phyloP scores from a whole-genome alignment of 202 grass and related monocot genomes.

The Zizania palustris region DNA sequence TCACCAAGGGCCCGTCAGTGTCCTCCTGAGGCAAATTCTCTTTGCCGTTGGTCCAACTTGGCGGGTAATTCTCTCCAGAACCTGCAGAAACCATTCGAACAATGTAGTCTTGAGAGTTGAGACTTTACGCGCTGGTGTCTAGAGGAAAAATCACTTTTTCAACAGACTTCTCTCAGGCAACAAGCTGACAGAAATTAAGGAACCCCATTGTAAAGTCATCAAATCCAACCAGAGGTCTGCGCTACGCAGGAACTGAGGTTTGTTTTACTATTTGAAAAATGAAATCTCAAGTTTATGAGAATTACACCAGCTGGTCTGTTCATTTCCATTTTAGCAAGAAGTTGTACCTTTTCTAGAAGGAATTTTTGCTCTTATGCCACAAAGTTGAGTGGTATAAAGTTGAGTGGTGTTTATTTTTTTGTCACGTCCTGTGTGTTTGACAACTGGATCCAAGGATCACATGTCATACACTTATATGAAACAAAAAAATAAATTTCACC shows the following conservation, averaged over 20 bases:
- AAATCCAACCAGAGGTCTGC: background rate
- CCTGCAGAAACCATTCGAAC: slow-evolving; percentile 43
- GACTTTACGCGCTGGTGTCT: background rate
- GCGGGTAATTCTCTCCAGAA: slow-evolving; percentile 43
- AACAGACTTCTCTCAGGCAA: background rate
- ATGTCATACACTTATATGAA: too few species aligned
- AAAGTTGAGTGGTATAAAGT: too few species aligned
- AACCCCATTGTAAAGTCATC: background rate
- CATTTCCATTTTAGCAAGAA: background rate
- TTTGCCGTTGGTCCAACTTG: slow-evolving; percentile 57
- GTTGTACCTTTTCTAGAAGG: too few species aligned
- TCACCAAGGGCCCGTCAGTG: slow-evolving; percentile 76
- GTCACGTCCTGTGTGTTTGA: too few species aligned
- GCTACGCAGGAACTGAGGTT: background rate
- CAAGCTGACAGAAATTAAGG: background rate
- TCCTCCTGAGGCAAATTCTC: slow-evolving; percentile 71
- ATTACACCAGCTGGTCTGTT: background rate
- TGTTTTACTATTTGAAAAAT: slow-evolving; percentile 2
- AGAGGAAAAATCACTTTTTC: background rate
- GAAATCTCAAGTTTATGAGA: background rate
- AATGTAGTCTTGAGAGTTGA: background rate
- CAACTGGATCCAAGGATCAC: too few species aligned
- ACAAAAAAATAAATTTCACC: too few species aligned
- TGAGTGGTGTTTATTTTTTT: too few species aligned
- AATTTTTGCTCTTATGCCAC: too few species aligned